phyloP scores from a whole-genome alignment of 176 grass and related monocot genomes.

The Oryza rufipogon region DNA sequence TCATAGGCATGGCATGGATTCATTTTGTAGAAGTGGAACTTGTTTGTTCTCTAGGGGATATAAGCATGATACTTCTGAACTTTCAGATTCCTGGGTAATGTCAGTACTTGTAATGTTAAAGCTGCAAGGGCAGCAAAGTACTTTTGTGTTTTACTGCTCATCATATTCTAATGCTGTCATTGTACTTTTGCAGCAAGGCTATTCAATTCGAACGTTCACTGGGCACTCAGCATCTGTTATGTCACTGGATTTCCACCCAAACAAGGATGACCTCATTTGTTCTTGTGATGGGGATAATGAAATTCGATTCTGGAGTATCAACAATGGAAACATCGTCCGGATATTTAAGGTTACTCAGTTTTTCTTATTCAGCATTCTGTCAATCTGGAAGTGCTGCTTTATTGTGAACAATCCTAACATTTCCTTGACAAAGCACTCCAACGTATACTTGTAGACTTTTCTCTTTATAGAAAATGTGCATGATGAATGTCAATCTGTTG shows the following conservation, averaged over 20 bases:
- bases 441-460: neutral
- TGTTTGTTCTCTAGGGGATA: conserved; percentile 22
- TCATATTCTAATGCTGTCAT: conserved; percentile 3
- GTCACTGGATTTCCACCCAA: conserved; percentile 94
- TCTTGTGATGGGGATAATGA: conserved; percentile 86
- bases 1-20: conserved; percentile 8
- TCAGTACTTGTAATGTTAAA: neutral
- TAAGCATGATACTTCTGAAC: conserved; percentile 8
- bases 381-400: neutral
- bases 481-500: neutral
- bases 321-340: conserved; percentile 55
- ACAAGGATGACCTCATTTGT: conserved; percentile 92
- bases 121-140: neutral
- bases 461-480: neutral
- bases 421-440: neutral
- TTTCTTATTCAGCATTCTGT: conserved; percentile 15
- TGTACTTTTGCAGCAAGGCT: conserved; percentile 58
- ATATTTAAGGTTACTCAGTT: conserved; percentile 68
- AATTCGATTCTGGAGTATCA: conserved; percentile 89
- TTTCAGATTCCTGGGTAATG: conserved; percentile 9
- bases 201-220: conserved; percentile 73
- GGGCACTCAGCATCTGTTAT: conserved; percentile 86
- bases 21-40: conserved; percentile 12
- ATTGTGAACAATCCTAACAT: neutral
- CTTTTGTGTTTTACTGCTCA: neutral